These are phyloP conservation scores for Irpex sp. DNA, from an alignment of 1,284 basidiomycete species.

Conservation along the genomic window DNA sequence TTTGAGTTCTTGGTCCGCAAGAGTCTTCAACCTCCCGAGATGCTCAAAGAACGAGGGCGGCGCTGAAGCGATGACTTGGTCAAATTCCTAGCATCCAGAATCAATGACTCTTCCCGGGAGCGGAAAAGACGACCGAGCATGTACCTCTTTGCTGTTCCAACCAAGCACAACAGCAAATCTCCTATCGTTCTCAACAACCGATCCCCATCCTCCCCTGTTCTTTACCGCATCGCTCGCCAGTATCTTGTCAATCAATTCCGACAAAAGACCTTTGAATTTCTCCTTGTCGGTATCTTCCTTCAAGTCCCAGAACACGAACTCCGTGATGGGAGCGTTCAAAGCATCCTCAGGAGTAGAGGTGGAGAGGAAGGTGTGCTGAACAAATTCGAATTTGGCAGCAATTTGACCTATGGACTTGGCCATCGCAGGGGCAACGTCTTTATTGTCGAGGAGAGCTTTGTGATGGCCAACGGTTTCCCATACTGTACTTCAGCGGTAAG, in stretches of 20 bases:
- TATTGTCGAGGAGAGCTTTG: not conserved
- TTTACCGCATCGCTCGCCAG: not conserved
- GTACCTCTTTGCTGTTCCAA: not conserved
- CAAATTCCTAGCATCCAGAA: not conserved
- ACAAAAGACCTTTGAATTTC: not conserved
- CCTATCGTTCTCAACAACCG: not conserved
- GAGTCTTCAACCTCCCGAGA: not conserved
- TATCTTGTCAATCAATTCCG: not conserved
- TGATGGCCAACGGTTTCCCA: not conserved
- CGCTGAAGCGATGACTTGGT: not conserved
- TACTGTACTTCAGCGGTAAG: not conserved
- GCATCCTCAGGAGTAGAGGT: not conserved
- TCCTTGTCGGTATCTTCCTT: not conserved
- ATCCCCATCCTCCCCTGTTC: not conserved
- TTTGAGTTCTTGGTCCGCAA: not conserved
- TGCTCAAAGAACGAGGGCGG: not conserved
- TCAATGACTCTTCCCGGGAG: too few species aligned
- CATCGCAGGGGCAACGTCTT: not conserved
- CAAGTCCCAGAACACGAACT: not conserved
- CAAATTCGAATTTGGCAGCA: not conserved
- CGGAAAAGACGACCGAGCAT: too few species aligned
- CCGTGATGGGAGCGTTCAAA: not conserved
- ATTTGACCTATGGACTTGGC: not conserved
- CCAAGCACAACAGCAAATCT: not conserved
- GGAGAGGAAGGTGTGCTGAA: not conserved